phyloP scores from a whole-genome alignment of 148 eudicot species.

The Rhododendron mucronatum region DNA sequence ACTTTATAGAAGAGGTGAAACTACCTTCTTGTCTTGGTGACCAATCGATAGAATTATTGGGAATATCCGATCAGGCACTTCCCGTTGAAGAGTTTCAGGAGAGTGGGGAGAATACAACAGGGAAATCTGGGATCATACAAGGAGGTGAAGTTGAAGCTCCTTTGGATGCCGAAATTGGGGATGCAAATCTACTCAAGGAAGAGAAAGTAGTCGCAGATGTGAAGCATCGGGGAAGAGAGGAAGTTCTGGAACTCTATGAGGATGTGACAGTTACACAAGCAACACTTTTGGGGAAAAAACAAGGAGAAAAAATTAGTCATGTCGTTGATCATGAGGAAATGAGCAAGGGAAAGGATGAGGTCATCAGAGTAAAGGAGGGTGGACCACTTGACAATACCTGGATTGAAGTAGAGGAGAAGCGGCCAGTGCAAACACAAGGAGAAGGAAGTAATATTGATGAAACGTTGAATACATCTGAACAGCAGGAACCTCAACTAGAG shows the following conservation, averaged over 20 bases:
- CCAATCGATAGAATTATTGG: not conserved
- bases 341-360: not conserved
- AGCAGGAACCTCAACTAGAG: not conserved
- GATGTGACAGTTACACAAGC: too few species aligned
- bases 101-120: not conserved
- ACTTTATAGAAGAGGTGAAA: not conserved
- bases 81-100: not conserved
- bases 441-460: not conserved
- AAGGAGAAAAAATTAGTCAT: not conserved
- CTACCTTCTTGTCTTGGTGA: not conserved
- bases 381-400: not conserved
- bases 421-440: not conserved
- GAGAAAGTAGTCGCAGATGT: not conserved
- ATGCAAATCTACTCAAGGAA: not conserved
- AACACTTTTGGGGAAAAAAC: not conserved
- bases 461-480: not conserved
- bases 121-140: not conserved
- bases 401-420: not conserved
- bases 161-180: not conserved
- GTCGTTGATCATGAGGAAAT: not conserved
- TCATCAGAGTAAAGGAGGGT: not conserved
- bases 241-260: not conserved
- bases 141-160: not conserved
- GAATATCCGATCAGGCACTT: not conserved
- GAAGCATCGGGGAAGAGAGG: not conserved